These are phyloP conservation scores for Talaromyces trachyspermus DNA, from an alignment of 495 filamentous ascomycete species.

Conservation along the genomic window DNA sequence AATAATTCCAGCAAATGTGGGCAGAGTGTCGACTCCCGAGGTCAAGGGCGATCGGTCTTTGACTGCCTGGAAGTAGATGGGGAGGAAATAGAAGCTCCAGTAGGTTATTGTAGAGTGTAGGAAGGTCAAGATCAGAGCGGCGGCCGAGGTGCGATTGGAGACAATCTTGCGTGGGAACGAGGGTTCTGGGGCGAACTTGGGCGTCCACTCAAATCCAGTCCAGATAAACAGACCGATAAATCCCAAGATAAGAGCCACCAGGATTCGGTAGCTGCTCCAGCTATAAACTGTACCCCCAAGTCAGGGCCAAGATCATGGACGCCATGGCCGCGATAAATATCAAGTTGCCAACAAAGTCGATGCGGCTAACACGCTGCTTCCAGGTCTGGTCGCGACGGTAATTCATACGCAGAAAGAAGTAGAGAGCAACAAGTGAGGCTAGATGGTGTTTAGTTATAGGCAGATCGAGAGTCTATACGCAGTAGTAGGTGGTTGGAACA, in stretches of 20 bases:
- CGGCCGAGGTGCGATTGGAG: slow-evolving; percentile 1
- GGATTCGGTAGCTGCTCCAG: slow-evolving; percentile 44
- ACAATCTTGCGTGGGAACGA: slow-evolving; percentile 1
- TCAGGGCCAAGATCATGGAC: slow-evolving; percentile 44
- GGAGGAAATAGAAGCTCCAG: slow-evolving; percentile 36
- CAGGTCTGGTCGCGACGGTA: slow-evolving; percentile 21
- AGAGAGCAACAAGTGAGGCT: slow-evolving; percentile 39
- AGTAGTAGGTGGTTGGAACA: no score
- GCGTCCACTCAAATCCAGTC: not conserved
- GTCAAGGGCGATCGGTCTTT: slow-evolving; percentile 15
- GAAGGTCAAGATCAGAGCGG: slow-evolving; percentile 15
- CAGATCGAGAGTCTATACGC: no score
- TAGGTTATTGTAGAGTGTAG: slow-evolving; percentile 10
- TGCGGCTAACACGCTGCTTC: slow-evolving; percentile 1
- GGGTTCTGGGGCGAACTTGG: slow-evolving; percentile 1
- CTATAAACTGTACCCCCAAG: slow-evolving; percentile 48
- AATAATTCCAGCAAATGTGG: slow-evolving; percentile 20
- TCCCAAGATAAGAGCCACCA: slow-evolving; percentile 30
- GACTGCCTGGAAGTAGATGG: slow-evolving; percentile 41
- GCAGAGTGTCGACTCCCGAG: slow-evolving; percentile 32
- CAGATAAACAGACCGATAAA: slow-evolving; percentile 11
- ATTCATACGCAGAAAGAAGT: slow-evolving; percentile 39
- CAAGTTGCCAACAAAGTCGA: slow-evolving; percentile 49
- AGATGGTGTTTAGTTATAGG: no score
- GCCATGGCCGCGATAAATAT: slow-evolving; percentile 42